Evolutionary conservation across 805 yeast genomes (phyloP), one percentile per base, ranked within the genome.

Genomic region (Ogataea trehaloabstinens): DNA sequence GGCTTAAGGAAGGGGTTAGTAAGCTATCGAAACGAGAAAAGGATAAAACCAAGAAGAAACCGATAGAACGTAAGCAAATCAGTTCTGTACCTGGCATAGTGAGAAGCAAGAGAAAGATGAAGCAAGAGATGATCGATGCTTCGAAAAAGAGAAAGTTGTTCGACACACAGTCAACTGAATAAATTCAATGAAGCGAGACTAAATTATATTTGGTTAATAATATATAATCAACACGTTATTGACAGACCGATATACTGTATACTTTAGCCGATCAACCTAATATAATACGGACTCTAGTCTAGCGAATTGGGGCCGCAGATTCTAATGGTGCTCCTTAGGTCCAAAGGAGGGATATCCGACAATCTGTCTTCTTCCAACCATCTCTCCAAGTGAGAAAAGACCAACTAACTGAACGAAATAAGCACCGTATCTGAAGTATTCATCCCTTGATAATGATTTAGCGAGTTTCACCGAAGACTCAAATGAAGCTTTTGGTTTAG

Each of bases 381-480:
- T 80, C 76, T 93, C 99, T 63, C 99, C 99, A 33, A 91, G 74
- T 19, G 97, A 80, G 69, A 89, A 93, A 63, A 90, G 76, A 49
- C 97, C 99, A 51, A 86, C 71, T 40, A 91, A 68, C 71, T 93
- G 99, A 52, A 89, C 68, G 52, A 80, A 81, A 67, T 78, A 80
- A 27, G 90, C 82, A 54, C 83, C 82, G 63, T 75, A 85, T 67
- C 77, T 80, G 54, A 79, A 65, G 50, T 68, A 73, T 57, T 74
- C 73, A 52, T 75, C 80, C 64, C 74, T 80, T 62, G 71, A 64
- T 44, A 55, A 36, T 13, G 50, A 34, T 44, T 54, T 70, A 48
- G 61, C 64, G 58, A 76, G 56, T 46, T 66, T 58, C 49, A 73
- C 66, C 41, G 75, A 66, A 44, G 70, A 56, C 32, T 70, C 66